Evolutionary conservation across 768 basidiomycete genomes (phyloP).

Genomic region (Tremella fuciformis): DNA sequence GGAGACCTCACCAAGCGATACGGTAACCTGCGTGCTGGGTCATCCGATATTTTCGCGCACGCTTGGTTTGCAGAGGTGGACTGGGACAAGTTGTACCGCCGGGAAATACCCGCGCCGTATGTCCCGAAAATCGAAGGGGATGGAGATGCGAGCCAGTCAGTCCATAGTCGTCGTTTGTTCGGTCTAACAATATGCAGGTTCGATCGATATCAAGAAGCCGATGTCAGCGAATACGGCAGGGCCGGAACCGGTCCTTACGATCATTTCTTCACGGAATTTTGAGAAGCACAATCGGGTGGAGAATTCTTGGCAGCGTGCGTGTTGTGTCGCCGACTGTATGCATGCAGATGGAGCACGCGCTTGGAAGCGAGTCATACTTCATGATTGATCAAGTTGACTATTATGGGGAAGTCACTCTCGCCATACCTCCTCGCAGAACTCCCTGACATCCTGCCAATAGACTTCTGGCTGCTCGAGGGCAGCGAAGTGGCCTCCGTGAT

Average conservation of each 20-base stretch:
- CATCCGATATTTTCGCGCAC: constrained; percentile 52
- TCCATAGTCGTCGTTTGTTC: constrained; percentile 10
- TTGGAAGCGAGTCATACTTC: too few relatives aligned
- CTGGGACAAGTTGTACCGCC: constrained; percentile 72
- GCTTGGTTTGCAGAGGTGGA: constrained; percentile 82
- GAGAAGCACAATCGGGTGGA: not conserved
- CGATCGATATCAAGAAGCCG: constrained; percentile 55
- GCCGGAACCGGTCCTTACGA: constrained; percentile 57
- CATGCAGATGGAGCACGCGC: too few relatives aligned
- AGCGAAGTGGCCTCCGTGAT: too few relatives aligned
- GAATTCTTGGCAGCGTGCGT: too few relatives aligned
- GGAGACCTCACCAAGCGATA: constrained; percentile 53
- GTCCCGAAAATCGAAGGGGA: constrained; percentile 86
- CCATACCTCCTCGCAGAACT: too few relatives aligned
- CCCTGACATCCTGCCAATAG: too few relatives aligned
- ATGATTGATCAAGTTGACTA: too few relatives aligned
- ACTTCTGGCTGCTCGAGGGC: too few relatives aligned
- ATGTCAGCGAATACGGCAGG: constrained; percentile 54
- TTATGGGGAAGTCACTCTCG: too few relatives aligned
- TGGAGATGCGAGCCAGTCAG: constrained; percentile 79
- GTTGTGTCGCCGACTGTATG: too few relatives aligned
- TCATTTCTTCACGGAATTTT: constrained; percentile 68
- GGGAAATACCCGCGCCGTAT: constrained; percentile 95
- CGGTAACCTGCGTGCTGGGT: constrained; percentile 52
- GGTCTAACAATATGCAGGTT: constrained; percentile 42